These are phyloP conservation scores for Saccharomycopsis javanensis DNA, from an alignment of 805 yeast species.

Conservation along the genomic window DNA sequence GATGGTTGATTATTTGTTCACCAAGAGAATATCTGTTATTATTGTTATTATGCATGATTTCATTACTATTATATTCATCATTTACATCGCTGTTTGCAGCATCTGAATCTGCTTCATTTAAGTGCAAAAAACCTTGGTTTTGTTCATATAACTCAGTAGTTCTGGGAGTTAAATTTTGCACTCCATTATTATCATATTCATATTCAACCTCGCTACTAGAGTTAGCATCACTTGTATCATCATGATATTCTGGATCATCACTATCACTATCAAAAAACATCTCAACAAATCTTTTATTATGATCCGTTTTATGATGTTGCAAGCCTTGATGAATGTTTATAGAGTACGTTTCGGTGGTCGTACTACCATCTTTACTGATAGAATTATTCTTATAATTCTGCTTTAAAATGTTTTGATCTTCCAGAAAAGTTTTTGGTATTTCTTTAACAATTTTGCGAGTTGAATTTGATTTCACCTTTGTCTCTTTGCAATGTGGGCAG, in stretches of 20 bases:
- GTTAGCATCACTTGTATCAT: constrained; percentile 1
- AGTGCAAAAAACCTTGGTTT: constrained; percentile 18
- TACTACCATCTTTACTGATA: not conserved
- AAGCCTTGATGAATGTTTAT: not conserved
- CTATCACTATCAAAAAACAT: constrained; percentile 13
- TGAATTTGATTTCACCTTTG: not conserved
- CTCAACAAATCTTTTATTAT: constrained; percentile 6
- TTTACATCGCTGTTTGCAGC: constrained; percentile 21
- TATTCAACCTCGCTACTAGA: constrained; percentile 13
- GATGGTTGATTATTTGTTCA: not conserved
- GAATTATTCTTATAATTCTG: not conserved
- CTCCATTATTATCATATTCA: constrained; percentile 18
- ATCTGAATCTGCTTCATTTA: constrained; percentile 19
- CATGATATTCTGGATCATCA: constrained; percentile 9
- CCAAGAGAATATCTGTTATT: not conserved
- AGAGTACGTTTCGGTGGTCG: not conserved
- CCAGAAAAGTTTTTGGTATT: not conserved
- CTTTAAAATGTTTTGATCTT: not conserved
- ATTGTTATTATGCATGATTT: constrained; percentile 11
- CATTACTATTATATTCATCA: constrained; percentile 17
- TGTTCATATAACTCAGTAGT: constrained; percentile 5
- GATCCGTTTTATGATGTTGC: not conserved
- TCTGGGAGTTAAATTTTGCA: constrained; percentile 7
- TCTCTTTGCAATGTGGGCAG: constrained; percentile 33
- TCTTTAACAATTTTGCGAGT: not conserved